A percentile compares a stretch with the other conserved stretches of the same genome.
These are phyloP conservation scores for Huntiella omanensis DNA, from an alignment of 2,329 filamentous ascomycete species.

Conservation along the genomic window DNA sequence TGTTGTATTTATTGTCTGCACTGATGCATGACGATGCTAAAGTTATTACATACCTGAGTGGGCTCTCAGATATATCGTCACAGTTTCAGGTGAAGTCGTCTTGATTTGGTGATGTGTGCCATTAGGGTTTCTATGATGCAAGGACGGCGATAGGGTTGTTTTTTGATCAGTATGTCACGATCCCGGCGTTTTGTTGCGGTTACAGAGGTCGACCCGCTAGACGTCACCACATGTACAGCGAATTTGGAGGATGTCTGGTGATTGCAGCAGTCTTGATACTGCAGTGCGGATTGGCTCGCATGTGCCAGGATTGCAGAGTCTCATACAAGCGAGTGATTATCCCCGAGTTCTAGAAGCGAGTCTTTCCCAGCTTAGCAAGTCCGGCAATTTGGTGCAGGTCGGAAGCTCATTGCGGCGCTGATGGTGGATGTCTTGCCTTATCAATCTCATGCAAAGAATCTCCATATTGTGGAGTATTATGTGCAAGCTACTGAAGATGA, in stretches of 20 bases:
- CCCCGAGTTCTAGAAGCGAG: constrained; percentile 74
- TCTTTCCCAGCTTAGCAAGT: constrained; percentile 78
- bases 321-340: constrained; percentile 63
- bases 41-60: too few species aligned
- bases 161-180: too few species aligned
- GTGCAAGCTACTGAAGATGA: constrained; percentile 19
- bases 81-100: too few species aligned
- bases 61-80: too few species aligned
- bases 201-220: too few species aligned
- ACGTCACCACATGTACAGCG: constrained; percentile 20
- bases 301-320: constrained; percentile 62
- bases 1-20: too few species aligned
- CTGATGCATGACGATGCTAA: too few species aligned
- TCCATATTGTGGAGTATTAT: constrained; percentile 69
- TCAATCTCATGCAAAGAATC: constrained; percentile 36
- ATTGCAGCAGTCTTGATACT: neutral
- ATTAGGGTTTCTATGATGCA: too few species aligned
- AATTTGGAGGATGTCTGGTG: constrained; percentile 36
- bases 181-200: too few species aligned
- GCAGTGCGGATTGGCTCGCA: constrained; percentile 52
- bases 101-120: too few species aligned
- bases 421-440: constrained; percentile 37
- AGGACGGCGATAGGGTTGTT: too few species aligned
- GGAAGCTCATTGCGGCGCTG: constrained; percentile 32
- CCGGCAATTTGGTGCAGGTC: constrained; percentile 29